Conservation (phyloP, 1,139 yeast genomes). For the Lodderomyces metapsilosis region DNA sequence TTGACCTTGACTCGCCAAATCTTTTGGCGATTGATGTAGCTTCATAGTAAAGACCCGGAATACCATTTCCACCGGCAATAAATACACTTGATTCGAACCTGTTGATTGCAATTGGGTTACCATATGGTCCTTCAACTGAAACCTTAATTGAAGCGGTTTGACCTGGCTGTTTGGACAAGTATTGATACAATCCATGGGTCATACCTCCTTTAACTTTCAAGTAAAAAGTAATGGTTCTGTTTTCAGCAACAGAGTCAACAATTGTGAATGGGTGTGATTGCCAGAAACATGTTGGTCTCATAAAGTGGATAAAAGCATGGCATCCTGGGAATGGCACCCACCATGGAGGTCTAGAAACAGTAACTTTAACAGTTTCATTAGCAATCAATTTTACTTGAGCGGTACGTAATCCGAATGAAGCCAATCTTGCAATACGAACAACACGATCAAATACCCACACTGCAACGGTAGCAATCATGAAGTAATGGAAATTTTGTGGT, state of each 20-base stretch:
- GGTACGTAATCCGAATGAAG: constrained; percentile 46
- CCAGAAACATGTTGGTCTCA: constrained; percentile 48
- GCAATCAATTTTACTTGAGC: constrained; percentile 51
- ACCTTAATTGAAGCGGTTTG: constrained; percentile 33
- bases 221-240: constrained; percentile 32
- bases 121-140: constrained; percentile 45
- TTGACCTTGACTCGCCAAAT: constrained; percentile 12
- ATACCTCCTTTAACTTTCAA: constrained; percentile 46
- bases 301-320: constrained; percentile 39
- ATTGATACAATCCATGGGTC: constrained; percentile 40
- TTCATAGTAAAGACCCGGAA: constrained; percentile 50
- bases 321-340: constrained; percentile 44
- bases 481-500: constrained; percentile 43
- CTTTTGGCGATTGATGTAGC: constrained; percentile 25
- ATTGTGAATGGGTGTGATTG: constrained; percentile 60
- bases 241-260: constrained; percentile 33
- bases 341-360: constrained; percentile 31
- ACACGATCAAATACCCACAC: constrained; percentile 65
- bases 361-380: constrained; percentile 44
- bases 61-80: constrained; percentile 72
- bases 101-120: constrained; percentile 31
- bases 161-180: constrained; percentile 49
- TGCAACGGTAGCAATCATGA: constrained; percentile 53
- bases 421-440: constrained; percentile 49
- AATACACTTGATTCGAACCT: constrained; percentile 55